Conservation (phyloP, 2,329 filamentous ascomycete species). For the Fusarium ramigenum region DNA sequence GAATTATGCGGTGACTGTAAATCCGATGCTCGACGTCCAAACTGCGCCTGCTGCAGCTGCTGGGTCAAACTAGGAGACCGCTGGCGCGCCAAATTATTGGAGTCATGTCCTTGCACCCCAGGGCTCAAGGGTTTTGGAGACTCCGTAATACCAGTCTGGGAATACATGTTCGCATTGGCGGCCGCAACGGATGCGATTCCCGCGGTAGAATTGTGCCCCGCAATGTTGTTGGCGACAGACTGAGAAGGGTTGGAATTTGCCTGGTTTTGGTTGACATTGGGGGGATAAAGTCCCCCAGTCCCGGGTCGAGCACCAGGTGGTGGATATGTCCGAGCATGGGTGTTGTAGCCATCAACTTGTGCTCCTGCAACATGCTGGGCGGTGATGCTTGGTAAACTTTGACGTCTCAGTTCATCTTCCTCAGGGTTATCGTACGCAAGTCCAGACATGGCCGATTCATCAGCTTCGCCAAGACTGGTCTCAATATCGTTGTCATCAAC, state of each 20-base stretch:
- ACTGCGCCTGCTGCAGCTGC: constrained; percentile 71
- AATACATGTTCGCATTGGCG: constrained; percentile 69
- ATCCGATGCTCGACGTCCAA: constrained; percentile 64
- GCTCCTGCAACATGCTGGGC: constrained; percentile 71
- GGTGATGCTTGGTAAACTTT: constrained; percentile 80
- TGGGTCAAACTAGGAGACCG: constrained; percentile 73
- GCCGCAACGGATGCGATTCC: constrained; percentile 60
- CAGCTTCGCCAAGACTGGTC: constrained; percentile 57
- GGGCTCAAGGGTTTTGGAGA: constrained; percentile 87
- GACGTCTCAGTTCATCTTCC: constrained; percentile 71
- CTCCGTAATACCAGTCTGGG: constrained; percentile 80
- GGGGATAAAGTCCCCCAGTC: constrained; percentile 68
- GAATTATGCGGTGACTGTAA: constrained; percentile 62
- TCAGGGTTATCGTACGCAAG: constrained; percentile 65
- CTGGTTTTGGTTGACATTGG: constrained; percentile 65
- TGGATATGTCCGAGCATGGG: constrained; percentile 82
- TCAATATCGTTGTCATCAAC: constrained; percentile 79
- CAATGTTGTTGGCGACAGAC: constrained; percentile 55
- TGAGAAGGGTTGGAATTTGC: constrained; percentile 65
- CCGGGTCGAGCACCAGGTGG: constrained; percentile 67
- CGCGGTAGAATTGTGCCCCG: constrained; percentile 58
- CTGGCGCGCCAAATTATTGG: constrained; percentile 61
- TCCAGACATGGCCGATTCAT: constrained; percentile 67
- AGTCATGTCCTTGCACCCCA: constrained; percentile 63
- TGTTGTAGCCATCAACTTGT: constrained; percentile 58